A percentile compares a stretch with the other conserved stretches of the same genome.
These are phyloP conservation scores for Taphrina deformans DNA, from an alignment of 1,139 yeast species.

Conservation along the genomic window DNA sequence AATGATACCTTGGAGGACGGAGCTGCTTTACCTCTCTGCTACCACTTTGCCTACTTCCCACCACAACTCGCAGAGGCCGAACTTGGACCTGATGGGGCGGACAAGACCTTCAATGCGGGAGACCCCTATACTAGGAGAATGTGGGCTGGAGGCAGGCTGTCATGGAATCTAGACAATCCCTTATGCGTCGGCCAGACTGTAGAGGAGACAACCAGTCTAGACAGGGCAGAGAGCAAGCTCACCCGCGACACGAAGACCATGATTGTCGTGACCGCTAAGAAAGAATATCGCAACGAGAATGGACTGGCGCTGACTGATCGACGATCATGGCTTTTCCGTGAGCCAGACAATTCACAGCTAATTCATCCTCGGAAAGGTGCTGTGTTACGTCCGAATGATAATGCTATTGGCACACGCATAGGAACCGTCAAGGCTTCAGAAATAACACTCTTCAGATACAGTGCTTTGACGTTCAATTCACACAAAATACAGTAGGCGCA, in stretches of 20 bases:
- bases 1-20: constrained; percentile 36
- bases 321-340: constrained; percentile 24
- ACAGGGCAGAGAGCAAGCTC: constrained; percentile 38
- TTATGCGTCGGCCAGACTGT: constrained; percentile 47
- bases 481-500: constrained; percentile 71
- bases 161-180: constrained; percentile 46
- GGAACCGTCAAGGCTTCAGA: constrained; percentile 32
- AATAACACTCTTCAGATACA: constrained; percentile 56
- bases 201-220: constrained; percentile 39
- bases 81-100: constrained; percentile 76
- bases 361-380: not conserved
- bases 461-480: constrained; percentile 72
- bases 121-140: constrained; percentile 58
- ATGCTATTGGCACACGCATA: not conserved
- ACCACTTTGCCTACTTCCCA: constrained; percentile 65
- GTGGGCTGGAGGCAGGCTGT: constrained; percentile 76
- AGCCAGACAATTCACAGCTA: constrained; percentile 3
- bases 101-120: constrained; percentile 72
- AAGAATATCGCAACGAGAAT: constrained; percentile 40
- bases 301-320: constrained; percentile 28
- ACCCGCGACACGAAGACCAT: constrained; percentile 38
- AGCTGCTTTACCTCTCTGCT: constrained; percentile 53
- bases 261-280: constrained; percentile 44
- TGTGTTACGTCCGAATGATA: not conserved
- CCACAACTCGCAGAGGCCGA: constrained; percentile 54